Base-by-base conservation (phyloP, 2,329 filamentous ascomycete species). In the Venturia nashicola region DNA sequence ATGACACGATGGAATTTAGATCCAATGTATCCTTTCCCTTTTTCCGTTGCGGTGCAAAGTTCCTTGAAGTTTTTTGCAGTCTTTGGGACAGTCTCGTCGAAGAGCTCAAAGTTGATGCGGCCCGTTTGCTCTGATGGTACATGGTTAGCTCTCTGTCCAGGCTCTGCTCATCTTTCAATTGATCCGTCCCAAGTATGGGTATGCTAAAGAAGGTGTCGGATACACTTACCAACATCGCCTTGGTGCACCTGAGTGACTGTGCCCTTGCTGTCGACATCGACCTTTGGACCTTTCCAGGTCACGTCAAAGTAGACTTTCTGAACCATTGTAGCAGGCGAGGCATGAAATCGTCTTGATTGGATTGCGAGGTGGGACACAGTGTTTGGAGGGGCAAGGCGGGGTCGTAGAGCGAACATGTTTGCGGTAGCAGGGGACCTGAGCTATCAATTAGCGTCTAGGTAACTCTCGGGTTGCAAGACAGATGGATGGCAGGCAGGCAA, bases 1-100 rank as follows among this genome's bases (percentile, higher is more conserved):
- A 96, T 96, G 78, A 96, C 87, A 72, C 91, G 90, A 85, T 96
- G 91, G 87, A 96, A 96, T 70, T 83, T 82, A 71, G 90, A 94
- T 74, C 85, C 86, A 76, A 84, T 78, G 83, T 95, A 96, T 71
- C 90, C 90, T 77, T 89, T 87, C 74, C 89, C 90, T 80, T 90
- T 85, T 82, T 89, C 83, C n/a, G 23, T 57, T 70, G 82, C 83
- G 68, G 86, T 91, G 87, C 88, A 91, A 73, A 94, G 88, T 76
- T 86, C 85, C 70, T 83, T 84, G 86, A 95, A 95, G 86, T 94
- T 94, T 77, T 84, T 81, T 70, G 84, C 82, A 64, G 93, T 97
- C 86, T 89, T 94, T 77, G 93, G 93, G 75, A 96, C 91, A 67
- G 86, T 82, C 69, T 91, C 83, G 76, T 93, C 84, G 83, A 82